These are phyloP conservation scores for Vanrija sp. DNA, from an alignment of 1,284 basidiomycete species.

Conservation along the genomic window DNA sequence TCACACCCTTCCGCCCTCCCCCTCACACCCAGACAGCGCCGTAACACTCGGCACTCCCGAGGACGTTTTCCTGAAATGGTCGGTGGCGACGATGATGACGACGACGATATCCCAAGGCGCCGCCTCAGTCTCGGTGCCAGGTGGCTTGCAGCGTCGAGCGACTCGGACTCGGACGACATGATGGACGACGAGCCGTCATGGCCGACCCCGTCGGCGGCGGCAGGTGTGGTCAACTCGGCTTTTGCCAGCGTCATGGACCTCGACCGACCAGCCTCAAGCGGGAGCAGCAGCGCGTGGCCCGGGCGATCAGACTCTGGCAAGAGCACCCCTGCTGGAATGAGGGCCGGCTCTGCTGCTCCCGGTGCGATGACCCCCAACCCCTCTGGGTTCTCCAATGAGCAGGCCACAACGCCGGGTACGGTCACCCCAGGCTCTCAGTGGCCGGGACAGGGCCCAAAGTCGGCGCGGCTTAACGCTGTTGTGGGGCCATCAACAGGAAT, in stretches of 20 bases:
- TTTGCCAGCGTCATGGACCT: conserved; percentile 47
- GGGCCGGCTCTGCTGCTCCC: no score
- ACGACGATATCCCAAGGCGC: conserved; percentile 7
- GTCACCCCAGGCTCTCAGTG: no score
- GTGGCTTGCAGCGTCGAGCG: conserved; percentile 17
- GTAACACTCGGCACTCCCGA: conserved; percentile 22
- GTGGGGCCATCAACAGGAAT: conserved; percentile 24
- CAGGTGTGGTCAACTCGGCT: conserved; percentile 39
- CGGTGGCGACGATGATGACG: conserved; percentile 45
- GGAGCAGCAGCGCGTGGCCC: conserved; percentile 4
- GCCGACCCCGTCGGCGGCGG: conserved; percentile 1
- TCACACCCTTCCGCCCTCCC: conserved; percentile 40
- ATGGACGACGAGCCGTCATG: conserved; percentile 26
- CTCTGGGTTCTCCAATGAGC: background rate
- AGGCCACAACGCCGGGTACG: no score
- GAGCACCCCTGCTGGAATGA: conserved; percentile 10
- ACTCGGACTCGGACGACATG: conserved; percentile 36
- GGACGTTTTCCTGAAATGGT: conserved; percentile 47
- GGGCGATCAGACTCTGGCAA: conserved; percentile 9
- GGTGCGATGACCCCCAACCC: no score
- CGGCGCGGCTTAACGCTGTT: no score
- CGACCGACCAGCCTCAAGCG: conserved; percentile 29
- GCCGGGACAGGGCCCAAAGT: no score
- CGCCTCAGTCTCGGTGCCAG: conserved; percentile 1
- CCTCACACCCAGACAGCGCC: conserved; percentile 38